phyloP scores from a whole-genome alignment of 495 filamentous ascomycete genomes.

The Margaritispora aquatica region DNA sequence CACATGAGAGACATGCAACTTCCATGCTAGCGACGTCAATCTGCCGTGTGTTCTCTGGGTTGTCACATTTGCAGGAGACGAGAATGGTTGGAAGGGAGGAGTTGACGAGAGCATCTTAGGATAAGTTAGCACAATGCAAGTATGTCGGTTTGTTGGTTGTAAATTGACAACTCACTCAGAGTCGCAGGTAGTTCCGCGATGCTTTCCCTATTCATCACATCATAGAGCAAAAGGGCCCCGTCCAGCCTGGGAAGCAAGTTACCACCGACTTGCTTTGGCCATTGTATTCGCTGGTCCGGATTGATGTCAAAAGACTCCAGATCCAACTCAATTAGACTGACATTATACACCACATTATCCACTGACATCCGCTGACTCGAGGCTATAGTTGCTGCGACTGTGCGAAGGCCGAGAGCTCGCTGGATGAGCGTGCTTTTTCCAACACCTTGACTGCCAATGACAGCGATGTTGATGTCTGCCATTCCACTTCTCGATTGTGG shows the following conservation, averaged over 20 bases:
- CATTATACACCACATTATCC: constrained; percentile 68
- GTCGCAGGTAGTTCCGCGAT: constrained; percentile 60
- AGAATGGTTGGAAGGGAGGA: constrained; percentile 65
- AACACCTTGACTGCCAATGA: constrained; percentile 72
- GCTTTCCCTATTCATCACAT: constrained; percentile 70
- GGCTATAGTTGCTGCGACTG: constrained; percentile 45
- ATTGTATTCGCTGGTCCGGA: constrained; percentile 61
- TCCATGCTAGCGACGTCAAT: constrained; percentile 56
- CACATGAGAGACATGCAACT: constrained; percentile 49
- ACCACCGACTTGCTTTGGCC: constrained; percentile 67
- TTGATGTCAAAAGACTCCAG: constrained; percentile 62
- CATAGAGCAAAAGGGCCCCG: constrained; percentile 78
- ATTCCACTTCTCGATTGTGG: constrained; percentile 23
- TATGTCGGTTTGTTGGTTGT: neutral
- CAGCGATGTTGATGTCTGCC: constrained; percentile 75
- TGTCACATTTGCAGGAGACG: constrained; percentile 82
- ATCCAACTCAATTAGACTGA: constrained; percentile 75
- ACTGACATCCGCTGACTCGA: constrained; percentile 66
- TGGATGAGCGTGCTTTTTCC: constrained; percentile 91
- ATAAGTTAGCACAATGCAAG: neutral
- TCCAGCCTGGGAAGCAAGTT: constrained; percentile 66
- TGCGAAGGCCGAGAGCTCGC: constrained; percentile 64
- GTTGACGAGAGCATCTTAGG: constrained; percentile 59
- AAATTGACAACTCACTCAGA: constrained; percentile 53
- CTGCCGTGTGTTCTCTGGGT: constrained; percentile 50